Evolutionary conservation across 257 asterid genomes (phyloP), one percentile per base, ranked within the genome.

Genomic region (Coffea eugenioides): DNA sequence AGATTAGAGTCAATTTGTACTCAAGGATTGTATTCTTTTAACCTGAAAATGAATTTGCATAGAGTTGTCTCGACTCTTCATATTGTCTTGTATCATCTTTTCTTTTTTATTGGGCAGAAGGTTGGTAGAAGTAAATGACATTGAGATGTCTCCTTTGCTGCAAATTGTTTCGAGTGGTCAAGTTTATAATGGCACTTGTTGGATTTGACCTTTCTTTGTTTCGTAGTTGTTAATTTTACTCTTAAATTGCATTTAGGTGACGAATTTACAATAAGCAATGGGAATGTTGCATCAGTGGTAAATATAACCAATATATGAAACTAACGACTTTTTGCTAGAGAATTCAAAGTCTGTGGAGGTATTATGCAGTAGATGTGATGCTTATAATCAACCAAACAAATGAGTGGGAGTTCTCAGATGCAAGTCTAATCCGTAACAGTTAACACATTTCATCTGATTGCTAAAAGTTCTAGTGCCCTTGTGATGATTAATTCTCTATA

Each of bases 1-100:
- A 66, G 84, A 77, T 73, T 71, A 77, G 74, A 71, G 25, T 39
- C 83, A 57, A 74, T 82, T 74, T 77, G 61, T 41, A 69, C 51
- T 45, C 45, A 20, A 59, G n/a, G 73, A 27, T 65, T 70, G 74
- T 31, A 54, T 72, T 79, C 45, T 46, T 74, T 73, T 39, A 59
- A 75, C 56, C 51, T 16, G 45, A 48, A 61, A 39, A 65, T 73
- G 54, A 34, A 76, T 69, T 76, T 69, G 54, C 64, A 12, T 65
- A n/a, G 65, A 31, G 8, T 34, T 77, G 45, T 1, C 6, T 8
- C 23, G 20, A 0, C 25, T 23, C 20, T 61, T 78, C 48, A 71
- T 9, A 39, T 39, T 39, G 43, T 39, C 43, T 1, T 39, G 43
- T 39, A 39, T 39, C 43, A 39, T 39, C 43, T 39, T 39, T 39